Percentiles rank a stretch among this genome's conserved stretches.
These are phyloP conservation scores for Trichoderma koningiopsis DNA, from an alignment of 2,329 filamentous ascomycete species.

Conservation along the genomic window DNA sequence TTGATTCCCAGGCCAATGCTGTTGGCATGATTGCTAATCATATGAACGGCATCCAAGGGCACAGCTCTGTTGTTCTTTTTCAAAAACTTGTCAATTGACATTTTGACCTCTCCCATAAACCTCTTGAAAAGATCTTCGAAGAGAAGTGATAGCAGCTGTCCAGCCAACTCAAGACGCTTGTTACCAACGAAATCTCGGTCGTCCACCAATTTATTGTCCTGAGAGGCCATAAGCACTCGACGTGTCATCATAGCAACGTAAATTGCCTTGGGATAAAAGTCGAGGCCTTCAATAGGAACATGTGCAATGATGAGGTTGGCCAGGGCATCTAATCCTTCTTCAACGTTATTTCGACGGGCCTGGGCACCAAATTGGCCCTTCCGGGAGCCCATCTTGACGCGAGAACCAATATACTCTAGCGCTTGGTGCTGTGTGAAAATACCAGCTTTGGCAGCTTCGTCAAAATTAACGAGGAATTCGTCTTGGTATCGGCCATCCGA, in stretches of 20 bases:
- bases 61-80: constrained; percentile 91
- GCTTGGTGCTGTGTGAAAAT: constrained; percentile 95
- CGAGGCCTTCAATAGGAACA: constrained; percentile 84
- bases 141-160: constrained; percentile 86
- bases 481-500: constrained; percentile 89
- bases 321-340: constrained; percentile 90
- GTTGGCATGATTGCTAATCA: constrained; percentile 81
- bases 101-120: constrained; percentile 85
- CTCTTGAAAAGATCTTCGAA: constrained; percentile 99
- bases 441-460: constrained; percentile 80
- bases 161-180: constrained; percentile 91
- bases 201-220: constrained; percentile 86
- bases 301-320: constrained; percentile 94
- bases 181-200: constrained; percentile 98
- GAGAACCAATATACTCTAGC: constrained; percentile 83
- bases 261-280: constrained; percentile 95
- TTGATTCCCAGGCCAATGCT: constrained; percentile 93
- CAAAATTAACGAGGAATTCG: constrained; percentile 92
- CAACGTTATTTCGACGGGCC: constrained; percentile 75
- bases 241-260: constrained; percentile 97
- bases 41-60: constrained; percentile 81
- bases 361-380: constrained; percentile 57
- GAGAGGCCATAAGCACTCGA: constrained; percentile 91
- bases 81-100: constrained; percentile 91
- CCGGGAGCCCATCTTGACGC: constrained; percentile 83